These are phyloP conservation scores for Rhizophagus clarus DNA, from an alignment of 192 early-diverging fungal species.

Conservation along the genomic window DNA sequence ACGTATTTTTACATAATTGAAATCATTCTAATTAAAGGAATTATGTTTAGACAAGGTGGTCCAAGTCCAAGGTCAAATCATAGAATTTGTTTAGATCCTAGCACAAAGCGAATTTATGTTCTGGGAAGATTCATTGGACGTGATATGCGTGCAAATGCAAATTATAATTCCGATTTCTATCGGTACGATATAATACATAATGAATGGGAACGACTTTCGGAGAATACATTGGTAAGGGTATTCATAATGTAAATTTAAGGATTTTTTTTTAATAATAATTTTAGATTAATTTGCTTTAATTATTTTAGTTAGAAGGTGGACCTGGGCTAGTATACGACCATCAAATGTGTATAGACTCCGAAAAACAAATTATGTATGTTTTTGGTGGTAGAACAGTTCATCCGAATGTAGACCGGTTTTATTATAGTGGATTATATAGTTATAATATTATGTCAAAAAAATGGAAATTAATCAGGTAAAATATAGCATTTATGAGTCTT, in stretches of 20 bases:
- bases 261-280: background rate
- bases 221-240: constrained; percentile 71
- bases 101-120: constrained; percentile 71
- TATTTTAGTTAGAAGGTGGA: constrained; percentile 70
- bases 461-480: constrained; percentile 79
- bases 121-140: constrained; percentile 90
- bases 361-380: constrained; percentile 73
- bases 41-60: constrained; percentile 68
- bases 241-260: background rate
- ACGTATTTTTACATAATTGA: background rate
- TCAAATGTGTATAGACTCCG: constrained; percentile 88
- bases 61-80: constrained; percentile 91
- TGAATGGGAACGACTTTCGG: constrained; percentile 75
- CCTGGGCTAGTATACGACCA: constrained; percentile 91
- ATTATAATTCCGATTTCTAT: constrained; percentile 87
- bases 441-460: constrained; percentile 67
- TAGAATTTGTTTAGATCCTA: constrained; percentile 88
- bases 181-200: constrained; percentile 70
- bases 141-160: constrained; percentile 62
- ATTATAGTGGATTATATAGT: constrained; percentile 87
- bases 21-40: background rate
- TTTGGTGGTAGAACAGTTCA: constrained; percentile 86
- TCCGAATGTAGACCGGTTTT: constrained; percentile 65
- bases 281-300: background rate
- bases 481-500: constrained; percentile 35